phyloP scores from a whole-genome alignment of 805 yeast species.

The Saccharomycopsis sp. region DNA sequence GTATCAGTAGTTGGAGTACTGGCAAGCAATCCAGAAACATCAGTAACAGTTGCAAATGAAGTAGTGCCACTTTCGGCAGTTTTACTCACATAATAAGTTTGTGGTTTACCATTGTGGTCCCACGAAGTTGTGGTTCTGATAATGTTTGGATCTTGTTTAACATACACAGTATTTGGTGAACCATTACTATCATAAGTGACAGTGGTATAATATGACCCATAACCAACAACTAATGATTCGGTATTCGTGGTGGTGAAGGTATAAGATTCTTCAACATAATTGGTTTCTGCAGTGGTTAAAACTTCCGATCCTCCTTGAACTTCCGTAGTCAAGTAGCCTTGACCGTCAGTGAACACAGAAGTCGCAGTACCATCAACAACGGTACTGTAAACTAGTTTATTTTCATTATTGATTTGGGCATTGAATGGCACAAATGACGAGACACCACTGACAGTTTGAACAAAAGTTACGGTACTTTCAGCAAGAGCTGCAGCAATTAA shows the following conservation, averaged over 20 bases:
- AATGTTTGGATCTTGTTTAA: constrained; percentile 12
- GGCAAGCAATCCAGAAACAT: constrained; percentile 9
- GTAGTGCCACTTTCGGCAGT: constrained; percentile 4
- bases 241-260: constrained; percentile 15
- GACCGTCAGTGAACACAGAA: constrained; percentile 8
- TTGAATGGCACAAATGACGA: constrained; percentile 16
- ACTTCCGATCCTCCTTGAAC: constrained; percentile 15
- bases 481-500: constrained; percentile 6
- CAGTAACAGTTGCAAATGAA: constrained; percentile 1
- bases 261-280: constrained; percentile 8
- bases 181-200: constrained; percentile 18
- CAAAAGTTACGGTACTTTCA: constrained; percentile 7
- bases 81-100: constrained; percentile 15
- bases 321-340: constrained; percentile 16
- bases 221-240: constrained; percentile 9
- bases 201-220: constrained; percentile 16
- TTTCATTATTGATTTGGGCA: constrained; percentile 13
- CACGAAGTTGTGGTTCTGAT: constrained; percentile 14
- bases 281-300: constrained; percentile 19
- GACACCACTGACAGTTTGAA: constrained; percentile 13
- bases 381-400: constrained; percentile 18
- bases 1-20: constrained; percentile 14
- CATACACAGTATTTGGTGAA: constrained; percentile 4
- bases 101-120: constrained; percentile 18
- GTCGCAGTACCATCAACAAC: constrained; percentile 14